phyloP scores from a whole-genome alignment of 2,329 filamentous ascomycete genomes.

The Aureobasidium namibiae region DNA sequence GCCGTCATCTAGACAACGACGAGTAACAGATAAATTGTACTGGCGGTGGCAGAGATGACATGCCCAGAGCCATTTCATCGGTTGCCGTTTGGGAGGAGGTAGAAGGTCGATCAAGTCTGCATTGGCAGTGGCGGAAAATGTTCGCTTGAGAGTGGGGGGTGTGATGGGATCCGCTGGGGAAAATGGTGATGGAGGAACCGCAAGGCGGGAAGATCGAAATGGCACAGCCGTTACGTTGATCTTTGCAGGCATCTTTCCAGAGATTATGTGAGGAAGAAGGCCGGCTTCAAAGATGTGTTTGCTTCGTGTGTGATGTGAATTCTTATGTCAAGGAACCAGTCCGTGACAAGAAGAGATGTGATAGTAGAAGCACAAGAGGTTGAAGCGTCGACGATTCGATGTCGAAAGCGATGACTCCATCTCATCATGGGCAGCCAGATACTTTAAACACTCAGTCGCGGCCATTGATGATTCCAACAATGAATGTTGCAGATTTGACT shows the following conservation, averaged over 20 bases:
- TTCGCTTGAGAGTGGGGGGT: constrained; percentile 13
- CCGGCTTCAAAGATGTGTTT: background rate
- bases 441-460: background rate
- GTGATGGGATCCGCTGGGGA: constrained; percentile 25
- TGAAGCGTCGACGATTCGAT: background rate
- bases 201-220: constrained; percentile 36
- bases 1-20: constrained; percentile 46
- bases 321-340: background rate
- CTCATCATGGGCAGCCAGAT: background rate
- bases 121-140: constrained; percentile 18
- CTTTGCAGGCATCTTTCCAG: constrained; percentile 22
- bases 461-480: background rate
- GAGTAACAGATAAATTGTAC: constrained; percentile 42
- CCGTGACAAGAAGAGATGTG: background rate
- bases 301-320: background rate
- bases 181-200: constrained; percentile 38
- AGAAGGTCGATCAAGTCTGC: constrained; percentile 12
- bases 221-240: constrained; percentile 30
- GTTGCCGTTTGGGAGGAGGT: constrained; percentile 23
- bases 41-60: constrained; percentile 43
- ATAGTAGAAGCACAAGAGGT: background rate
- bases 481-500: constrained; percentile 3
- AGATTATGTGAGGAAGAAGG: background rate
- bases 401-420: too few species aligned
- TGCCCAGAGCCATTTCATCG: constrained; percentile 44